Evolutionary conservation across 345 rosid species (phyloP).

Genomic region (Melaleuca quinquenervia): DNA sequence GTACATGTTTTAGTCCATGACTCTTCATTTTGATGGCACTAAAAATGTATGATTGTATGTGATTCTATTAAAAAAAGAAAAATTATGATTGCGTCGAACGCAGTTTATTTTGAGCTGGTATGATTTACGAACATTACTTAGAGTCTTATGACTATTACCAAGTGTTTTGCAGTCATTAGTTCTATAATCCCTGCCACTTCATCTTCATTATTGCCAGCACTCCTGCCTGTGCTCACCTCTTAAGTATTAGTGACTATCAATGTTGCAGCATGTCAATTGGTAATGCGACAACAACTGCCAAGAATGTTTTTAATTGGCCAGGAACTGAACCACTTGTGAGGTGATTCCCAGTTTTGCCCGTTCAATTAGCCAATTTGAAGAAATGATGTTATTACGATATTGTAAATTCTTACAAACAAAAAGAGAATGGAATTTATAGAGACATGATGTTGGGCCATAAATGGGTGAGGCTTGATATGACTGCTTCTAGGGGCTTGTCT

Average conservation of each 20-base stretch:
- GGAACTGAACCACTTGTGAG: background rate
- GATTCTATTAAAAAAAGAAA: background rate
- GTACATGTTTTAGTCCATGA: background rate
- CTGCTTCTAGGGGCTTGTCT: background rate
- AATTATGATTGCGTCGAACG: background rate
- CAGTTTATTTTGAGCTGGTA: background rate
- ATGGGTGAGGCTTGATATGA: background rate
- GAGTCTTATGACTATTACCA: background rate
- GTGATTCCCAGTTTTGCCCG: background rate
- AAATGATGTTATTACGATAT: background rate
- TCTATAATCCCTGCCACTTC: background rate
- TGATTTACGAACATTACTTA: background rate
- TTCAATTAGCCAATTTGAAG: background rate
- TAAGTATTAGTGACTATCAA: background rate
- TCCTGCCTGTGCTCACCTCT: background rate
- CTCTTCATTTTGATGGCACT: background rate
- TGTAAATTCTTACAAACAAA: background rate
- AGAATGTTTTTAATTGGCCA: background rate
- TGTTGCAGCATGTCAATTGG: background rate
- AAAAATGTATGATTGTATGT: background rate
- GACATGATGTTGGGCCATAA: background rate
- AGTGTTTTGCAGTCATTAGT: background rate
- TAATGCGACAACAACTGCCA: background rate
- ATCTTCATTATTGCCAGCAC: background rate
- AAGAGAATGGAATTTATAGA: background rate